Percentiles rank a stretch among this genome's conserved stretches.
phyloP scores from a whole-genome alignment of 768 basidiomycete species.

The Asterophora parasitica region DNA sequence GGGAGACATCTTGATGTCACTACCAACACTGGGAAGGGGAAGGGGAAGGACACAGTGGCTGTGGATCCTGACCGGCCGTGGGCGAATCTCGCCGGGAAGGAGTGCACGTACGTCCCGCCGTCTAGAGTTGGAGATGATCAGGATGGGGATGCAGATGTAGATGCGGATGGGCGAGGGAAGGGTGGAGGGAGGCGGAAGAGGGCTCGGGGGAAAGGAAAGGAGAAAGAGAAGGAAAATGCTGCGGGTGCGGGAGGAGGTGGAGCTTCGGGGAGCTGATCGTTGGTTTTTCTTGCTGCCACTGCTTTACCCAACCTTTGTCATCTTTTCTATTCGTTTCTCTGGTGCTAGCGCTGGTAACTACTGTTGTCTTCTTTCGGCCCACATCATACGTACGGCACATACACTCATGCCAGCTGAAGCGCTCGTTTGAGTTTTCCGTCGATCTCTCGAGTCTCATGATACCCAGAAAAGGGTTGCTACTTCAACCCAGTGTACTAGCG shows the following conservation, averaged over 20 bases:
- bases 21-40: conserved; percentile 26
- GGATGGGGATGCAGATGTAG: not conserved
- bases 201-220: conserved; percentile 9
- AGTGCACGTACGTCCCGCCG: conserved; percentile 33
- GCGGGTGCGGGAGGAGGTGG: not conserved
- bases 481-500: too few species aligned
- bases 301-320: too few species aligned
- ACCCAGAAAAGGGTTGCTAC: too few species aligned
- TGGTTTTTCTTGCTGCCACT: too few species aligned
- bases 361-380: too few species aligned
- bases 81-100: conserved; percentile 34
- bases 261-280: conserved; percentile 6
- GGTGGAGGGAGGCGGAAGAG: conserved; percentile 10
- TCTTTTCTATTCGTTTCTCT: too few species aligned
- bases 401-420: too few species aligned
- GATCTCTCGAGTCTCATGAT: too few species aligned
- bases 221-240: conserved; percentile 6
- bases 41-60: conserved; percentile 19
- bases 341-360: too few species aligned
- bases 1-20: conserved; percentile 23
- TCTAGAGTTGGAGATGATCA: conserved; percentile 8
- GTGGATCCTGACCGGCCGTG: conserved; percentile 34
- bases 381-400: too few species aligned
- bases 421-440: too few species aligned
- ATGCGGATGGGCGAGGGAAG: conserved; percentile 11